phyloP scores from a whole-genome alignment of 1,284 basidiomycete species.

The Puccinia triticina region DNA sequence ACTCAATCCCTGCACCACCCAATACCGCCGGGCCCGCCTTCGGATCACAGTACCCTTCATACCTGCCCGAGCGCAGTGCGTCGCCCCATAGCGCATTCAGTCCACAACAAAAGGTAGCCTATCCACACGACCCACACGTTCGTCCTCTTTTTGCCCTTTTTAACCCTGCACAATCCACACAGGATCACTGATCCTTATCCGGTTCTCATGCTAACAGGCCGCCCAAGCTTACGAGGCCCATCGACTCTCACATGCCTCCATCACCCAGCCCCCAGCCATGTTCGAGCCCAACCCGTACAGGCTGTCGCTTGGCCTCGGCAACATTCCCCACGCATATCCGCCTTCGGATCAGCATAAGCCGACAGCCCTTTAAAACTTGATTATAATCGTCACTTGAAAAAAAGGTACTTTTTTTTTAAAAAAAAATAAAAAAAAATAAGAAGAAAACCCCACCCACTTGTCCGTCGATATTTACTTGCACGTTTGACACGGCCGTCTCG shows the following conservation, averaged over 20 bases:
- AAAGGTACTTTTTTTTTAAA: no score
- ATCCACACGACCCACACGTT: neutral
- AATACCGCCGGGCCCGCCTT: neutral
- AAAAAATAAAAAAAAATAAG: neutral
- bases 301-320: constrained; percentile 23
- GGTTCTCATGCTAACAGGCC: neutral
- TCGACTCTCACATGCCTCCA: neutral
- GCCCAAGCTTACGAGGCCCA: constrained; percentile 3
- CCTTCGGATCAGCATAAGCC: constrained; percentile 22
- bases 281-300: constrained; percentile 31
- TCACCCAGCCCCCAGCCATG: constrained; percentile 16
- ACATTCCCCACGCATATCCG: neutral
- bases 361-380: neutral
- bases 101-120: neutral
- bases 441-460: neutral
- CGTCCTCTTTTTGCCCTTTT: neutral
- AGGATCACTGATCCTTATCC: neutral
- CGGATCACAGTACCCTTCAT: constrained; percentile 3
- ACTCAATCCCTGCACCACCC: neutral
- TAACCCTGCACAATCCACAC: no score
- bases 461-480: neutral
- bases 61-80: constrained; percentile 11
- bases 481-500: constrained; percentile 33
- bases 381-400: neutral
- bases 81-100: neutral